phyloP scores from a whole-genome alignment of 768 basidiomycete genomes.

The Boletus insuetus region DNA sequence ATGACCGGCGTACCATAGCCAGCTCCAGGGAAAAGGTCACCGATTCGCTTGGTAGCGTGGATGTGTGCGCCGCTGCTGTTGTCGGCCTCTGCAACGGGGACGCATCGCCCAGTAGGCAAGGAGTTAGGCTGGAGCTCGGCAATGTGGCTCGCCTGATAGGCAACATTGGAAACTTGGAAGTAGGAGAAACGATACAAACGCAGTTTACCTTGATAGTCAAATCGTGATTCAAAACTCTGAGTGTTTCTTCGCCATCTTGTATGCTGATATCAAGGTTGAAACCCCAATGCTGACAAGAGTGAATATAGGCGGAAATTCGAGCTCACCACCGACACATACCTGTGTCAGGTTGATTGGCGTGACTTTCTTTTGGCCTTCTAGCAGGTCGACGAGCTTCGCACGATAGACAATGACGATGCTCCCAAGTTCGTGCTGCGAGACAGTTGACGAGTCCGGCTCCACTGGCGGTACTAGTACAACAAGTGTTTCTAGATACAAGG shows the following conservation, averaged over 20 bases:
- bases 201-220: slow-evolving; percentile 38
- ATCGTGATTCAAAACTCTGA: slow-evolving; percentile 51
- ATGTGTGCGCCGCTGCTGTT: slow-evolving; percentile 38
- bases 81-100: slow-evolving; percentile 44
- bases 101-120: slow-evolving; percentile 53
- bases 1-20: slow-evolving; percentile 52
- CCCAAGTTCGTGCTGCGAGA: slow-evolving; percentile 52
- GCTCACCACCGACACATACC: slow-evolving; percentile 37
- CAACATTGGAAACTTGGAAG: neutral
- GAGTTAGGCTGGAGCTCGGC: slow-evolving; percentile 49
- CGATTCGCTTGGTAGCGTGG: slow-evolving; percentile 51
- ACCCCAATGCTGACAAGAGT: slow-evolving; percentile 63
- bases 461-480: slow-evolving; percentile 45
- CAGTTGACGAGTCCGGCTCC: slow-evolving; percentile 23
- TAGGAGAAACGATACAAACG: neutral
- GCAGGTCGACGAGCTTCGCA: slow-evolving; percentile 54
- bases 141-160: slow-evolving; percentile 48
- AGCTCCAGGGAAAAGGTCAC: slow-evolving; percentile 50
- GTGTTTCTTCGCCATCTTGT: slow-evolving; percentile 37
- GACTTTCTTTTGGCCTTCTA: slow-evolving; percentile 40
- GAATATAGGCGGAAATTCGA: neutral
- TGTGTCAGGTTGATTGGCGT: slow-evolving; percentile 78
- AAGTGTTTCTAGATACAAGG: slow-evolving; percentile 56
- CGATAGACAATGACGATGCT: slow-evolving; percentile 67
- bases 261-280: slow-evolving; percentile 78